Conservation (phyloP, 179 eudicot genomes). For the Beta macrorhiza region DNA sequence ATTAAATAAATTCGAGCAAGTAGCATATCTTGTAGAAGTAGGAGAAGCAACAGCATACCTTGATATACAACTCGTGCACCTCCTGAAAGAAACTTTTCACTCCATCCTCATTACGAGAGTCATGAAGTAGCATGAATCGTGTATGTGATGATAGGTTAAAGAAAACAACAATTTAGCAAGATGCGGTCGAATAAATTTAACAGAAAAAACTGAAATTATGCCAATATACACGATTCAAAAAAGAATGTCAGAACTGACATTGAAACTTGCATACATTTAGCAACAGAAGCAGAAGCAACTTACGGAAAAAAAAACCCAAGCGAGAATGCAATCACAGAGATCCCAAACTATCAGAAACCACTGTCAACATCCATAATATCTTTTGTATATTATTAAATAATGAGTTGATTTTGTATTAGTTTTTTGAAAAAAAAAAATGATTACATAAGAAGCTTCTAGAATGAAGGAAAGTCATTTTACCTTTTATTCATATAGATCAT, state of each 20-base stretch:
- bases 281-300: constrained; percentile 5
- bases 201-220: not conserved
- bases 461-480: not conserved
- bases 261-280: not conserved
- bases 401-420: not conserved
- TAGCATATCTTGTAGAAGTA: constrained; percentile 1
- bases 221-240: not conserved
- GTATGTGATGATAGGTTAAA: constrained; percentile 71
- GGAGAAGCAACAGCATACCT: constrained; percentile 46
- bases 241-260: not conserved
- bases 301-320: too few species aligned
- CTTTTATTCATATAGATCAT: not conserved
- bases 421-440: not conserved
- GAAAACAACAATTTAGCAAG: constrained; percentile 23
- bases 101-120: constrained; percentile 95
- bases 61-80: constrained; percentile 93
- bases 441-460: not conserved
- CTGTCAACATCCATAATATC: not conserved
- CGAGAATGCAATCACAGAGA: not conserved
- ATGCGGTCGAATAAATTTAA: not conserved
- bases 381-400: not conserved
- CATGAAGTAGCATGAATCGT: constrained; percentile 90
- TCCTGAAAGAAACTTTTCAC: constrained; percentile 97
- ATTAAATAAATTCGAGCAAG: not conserved
- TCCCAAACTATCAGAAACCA: not conserved